Evolutionary conservation across 2,329 filamentous ascomycete species (phyloP).

Genomic region (Parastagonospora avenae): DNA sequence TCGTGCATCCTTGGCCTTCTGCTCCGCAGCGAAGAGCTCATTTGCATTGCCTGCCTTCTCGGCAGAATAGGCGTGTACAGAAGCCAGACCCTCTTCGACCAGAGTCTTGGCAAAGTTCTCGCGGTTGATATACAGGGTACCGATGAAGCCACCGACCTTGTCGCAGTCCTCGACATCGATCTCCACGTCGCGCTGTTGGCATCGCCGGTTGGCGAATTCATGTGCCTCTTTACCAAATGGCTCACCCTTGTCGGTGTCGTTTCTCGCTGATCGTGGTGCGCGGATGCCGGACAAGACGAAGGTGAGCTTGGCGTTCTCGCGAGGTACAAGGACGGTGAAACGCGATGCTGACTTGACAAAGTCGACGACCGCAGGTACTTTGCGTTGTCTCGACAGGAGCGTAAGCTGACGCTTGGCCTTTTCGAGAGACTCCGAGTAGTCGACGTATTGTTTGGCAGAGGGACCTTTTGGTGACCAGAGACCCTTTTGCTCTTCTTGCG

Average conservation of each 20-base stretch:
- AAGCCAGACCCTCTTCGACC: conserved; percentile 90
- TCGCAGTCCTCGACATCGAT: conserved; percentile 94
- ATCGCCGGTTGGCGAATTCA: conserved; percentile 85
- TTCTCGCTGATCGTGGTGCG: conserved; percentile 83
- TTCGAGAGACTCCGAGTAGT: conserved; percentile 90
- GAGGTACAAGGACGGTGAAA: conserved; percentile 88
- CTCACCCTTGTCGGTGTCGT: conserved; percentile 80
- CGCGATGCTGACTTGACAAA: conserved; percentile 97
- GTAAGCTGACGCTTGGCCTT: conserved; percentile 95
- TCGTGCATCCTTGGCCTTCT: conserved; percentile 83
- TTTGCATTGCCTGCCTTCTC: conserved; percentile 90
- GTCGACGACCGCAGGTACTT: conserved; percentile 90
- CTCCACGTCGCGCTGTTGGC: conserved; percentile 93
- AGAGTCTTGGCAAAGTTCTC: conserved; percentile 95
- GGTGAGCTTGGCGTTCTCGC: conserved; percentile 92
- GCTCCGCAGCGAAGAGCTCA: conserved; percentile 86
- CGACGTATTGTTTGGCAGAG: conserved; percentile 79
- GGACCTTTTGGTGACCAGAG: conserved; percentile 93
- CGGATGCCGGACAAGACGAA: conserved; percentile 93
- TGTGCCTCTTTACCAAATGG: conserved; percentile 95
- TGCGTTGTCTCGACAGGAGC: conserved; percentile 86
- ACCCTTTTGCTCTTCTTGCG: conserved; percentile 87
- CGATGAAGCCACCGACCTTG: conserved; percentile 97
- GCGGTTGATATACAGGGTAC: conserved; percentile 88
- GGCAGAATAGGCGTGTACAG: conserved; percentile 91